Evolutionary conservation across 225 moss, liverwort and hornwort species (phyloP).

Genomic region (Anthoceros angustus): DNA sequence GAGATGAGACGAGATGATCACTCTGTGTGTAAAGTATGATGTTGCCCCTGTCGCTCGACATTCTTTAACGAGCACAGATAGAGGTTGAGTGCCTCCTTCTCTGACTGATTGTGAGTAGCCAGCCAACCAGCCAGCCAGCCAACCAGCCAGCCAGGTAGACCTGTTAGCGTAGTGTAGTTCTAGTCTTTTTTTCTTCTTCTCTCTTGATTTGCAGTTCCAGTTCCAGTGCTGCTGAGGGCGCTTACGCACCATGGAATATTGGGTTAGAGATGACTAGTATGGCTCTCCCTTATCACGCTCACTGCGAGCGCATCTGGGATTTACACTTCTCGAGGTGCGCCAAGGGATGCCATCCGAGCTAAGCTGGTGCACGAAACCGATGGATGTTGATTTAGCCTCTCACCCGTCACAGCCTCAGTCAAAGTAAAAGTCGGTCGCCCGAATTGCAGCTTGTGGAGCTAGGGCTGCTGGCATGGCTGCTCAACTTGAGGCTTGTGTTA

Average conservation of each 20-base stretch:
- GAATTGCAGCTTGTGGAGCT: background rate
- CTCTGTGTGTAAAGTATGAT: conserved; percentile 5
- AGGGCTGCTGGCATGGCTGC: background rate
- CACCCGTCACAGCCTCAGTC: too few relatives aligned
- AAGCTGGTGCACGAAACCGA: too few relatives aligned
- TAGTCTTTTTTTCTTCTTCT: background rate
- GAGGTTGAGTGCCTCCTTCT: background rate
- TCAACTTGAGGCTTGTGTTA: background rate
- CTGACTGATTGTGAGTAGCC: background rate
- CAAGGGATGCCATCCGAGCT: too few relatives aligned
- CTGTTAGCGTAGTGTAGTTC: background rate
- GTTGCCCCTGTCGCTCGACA: background rate
- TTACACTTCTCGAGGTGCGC: too few relatives aligned
- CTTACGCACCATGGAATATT: too few relatives aligned
- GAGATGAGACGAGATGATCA: background rate
- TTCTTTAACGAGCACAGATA: background rate
- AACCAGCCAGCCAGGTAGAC: background rate
- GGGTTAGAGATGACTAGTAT: too few relatives aligned
- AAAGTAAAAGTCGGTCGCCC: too few relatives aligned
- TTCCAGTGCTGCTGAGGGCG: too few relatives aligned
- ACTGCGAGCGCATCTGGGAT: too few relatives aligned
- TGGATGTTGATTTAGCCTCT: too few relatives aligned
- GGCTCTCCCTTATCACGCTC: too few relatives aligned
- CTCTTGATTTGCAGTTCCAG: background rate
- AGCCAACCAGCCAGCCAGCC: background rate